These are phyloP conservation scores for Colletotrichum sp. DNA, from an alignment of 2,329 filamentous ascomycete genomes.

Conservation along the genomic window DNA sequence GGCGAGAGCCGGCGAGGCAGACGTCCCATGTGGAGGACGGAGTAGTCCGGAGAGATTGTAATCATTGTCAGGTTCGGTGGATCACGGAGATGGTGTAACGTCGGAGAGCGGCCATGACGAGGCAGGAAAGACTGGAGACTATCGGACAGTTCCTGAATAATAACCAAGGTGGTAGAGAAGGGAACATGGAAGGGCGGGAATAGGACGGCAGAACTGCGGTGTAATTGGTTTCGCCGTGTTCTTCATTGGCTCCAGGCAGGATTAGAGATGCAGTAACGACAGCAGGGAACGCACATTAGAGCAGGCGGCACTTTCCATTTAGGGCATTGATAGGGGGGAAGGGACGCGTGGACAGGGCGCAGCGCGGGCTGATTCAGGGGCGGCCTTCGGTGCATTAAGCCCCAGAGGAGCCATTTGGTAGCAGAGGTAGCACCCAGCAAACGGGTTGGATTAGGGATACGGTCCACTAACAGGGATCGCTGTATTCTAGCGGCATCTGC, in stretches of 20 bases:
- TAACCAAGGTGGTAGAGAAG: not conserved
- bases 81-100: not conserved
- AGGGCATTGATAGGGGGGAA: not conserved
- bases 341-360: slow-evolving; percentile 5
- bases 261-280: not conserved
- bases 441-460: not conserved
- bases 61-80: not conserved
- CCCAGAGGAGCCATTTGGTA: not conserved
- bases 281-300: not conserved
- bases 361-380: not conserved
- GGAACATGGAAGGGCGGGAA: not conserved
- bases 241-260: not conserved
- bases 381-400: not conserved
- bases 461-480: not conserved
- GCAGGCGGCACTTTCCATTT: not conserved
- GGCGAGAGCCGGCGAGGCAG: not conserved
- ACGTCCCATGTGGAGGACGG: not conserved
- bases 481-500: not conserved
- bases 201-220: not conserved
- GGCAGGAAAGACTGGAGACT: not conserved
- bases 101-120: not conserved
- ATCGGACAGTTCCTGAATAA: not conserved
- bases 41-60: not conserved
- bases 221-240: not conserved
- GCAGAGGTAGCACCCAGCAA: not conserved